These are phyloP conservation scores for Anthracocystis panici-leucophaei DNA, from an alignment of 1,284 basidiomycete species.

Conservation along the genomic window DNA sequence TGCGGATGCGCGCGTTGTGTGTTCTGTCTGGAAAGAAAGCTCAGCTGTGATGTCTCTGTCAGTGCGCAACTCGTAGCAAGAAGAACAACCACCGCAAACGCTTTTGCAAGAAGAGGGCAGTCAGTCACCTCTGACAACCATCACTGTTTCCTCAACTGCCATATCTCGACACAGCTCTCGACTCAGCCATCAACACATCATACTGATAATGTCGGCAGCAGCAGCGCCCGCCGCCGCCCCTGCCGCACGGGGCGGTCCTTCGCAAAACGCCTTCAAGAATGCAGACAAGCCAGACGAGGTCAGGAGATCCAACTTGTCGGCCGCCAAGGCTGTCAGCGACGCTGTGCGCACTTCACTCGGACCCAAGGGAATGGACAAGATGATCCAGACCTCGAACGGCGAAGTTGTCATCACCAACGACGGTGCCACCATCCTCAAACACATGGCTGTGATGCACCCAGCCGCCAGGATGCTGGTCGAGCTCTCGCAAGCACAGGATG, in stretches of 20 bases:
- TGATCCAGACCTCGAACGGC: constrained; percentile 98
- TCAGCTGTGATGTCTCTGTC: background rate
- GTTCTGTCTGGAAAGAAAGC: constrained; percentile 3
- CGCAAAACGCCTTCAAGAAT: constrained; percentile 67
- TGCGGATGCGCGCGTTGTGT: constrained; percentile 13
- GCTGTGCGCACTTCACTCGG: constrained; percentile 96
- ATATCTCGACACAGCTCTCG: background rate
- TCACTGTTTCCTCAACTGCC: background rate
- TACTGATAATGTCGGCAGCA: constrained; percentile 41
- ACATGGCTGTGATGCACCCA: constrained; percentile 96
- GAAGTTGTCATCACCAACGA: constrained; percentile 99
- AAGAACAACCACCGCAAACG: background rate
- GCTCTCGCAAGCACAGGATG: constrained; percentile 96
- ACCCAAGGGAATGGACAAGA: constrained; percentile 99
- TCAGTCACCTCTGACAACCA: background rate
- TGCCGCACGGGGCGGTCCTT: constrained; percentile 28
- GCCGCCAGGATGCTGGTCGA: constrained; percentile 98
- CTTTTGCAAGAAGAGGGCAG: background rate
- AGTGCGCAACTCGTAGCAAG: background rate
- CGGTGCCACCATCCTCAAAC: constrained; percentile 97
- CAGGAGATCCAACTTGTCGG: constrained; percentile 64
- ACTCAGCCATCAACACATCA: background rate
- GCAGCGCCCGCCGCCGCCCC: constrained; percentile 43
- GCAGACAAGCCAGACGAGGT: constrained; percentile 70
- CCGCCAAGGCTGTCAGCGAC: constrained; percentile 87